Base-by-base conservation (phyloP, 1,139 yeast genomes). In the Groenewaldozyma auringiensis region DNA sequence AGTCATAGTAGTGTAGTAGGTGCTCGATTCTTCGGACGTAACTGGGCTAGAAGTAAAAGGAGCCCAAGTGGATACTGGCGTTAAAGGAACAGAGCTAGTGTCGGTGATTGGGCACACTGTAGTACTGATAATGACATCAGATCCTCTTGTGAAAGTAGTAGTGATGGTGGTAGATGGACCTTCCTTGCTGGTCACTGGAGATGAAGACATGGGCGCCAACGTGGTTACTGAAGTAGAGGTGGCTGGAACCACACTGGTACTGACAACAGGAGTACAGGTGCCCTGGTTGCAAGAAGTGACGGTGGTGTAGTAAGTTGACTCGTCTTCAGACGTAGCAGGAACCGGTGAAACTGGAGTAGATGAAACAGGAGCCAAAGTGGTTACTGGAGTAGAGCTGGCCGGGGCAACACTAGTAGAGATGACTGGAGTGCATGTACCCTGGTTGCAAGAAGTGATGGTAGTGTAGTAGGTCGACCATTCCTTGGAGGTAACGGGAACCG, bases 101-200 rank as follows among this genome's bases (percentile, higher is more conserved):
- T 6, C 38, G 9, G 47, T 45, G 16, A 43, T 11, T 6, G 47
- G 44, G 21, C 46, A 39, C 11, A 34, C 40, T 20, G 49, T 40
- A 6, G 27, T 41, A 13, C 42, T 45, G 16, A 38, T 31, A 27
- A 37, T 42, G 2, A 42, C 40, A 3, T 21, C 21, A 2, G 38
- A 14, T 3, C 22, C 42, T 18, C 21, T 3, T 11, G 48, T 42
- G 32, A 27, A 33, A 3, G 42, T 37, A 17, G 37, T 35, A 31
- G 44, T 44, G 16, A 37, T 21, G 8, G 44, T 39, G 20, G 29
- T 27, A 34, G 38, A 33, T 13, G 14, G 14, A 14, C 11, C 13
- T 27, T 27, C 31, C n/a, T n/a, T n/a, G n/a, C n/a, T n/a, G n/a
- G n/a, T n/a, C n/a, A n/a, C n/a, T n/a, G n/a, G n/a, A n/a, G n/a